Base-by-base conservation (phyloP, 257 asterid species). In the Rhazya stricta region DNA sequence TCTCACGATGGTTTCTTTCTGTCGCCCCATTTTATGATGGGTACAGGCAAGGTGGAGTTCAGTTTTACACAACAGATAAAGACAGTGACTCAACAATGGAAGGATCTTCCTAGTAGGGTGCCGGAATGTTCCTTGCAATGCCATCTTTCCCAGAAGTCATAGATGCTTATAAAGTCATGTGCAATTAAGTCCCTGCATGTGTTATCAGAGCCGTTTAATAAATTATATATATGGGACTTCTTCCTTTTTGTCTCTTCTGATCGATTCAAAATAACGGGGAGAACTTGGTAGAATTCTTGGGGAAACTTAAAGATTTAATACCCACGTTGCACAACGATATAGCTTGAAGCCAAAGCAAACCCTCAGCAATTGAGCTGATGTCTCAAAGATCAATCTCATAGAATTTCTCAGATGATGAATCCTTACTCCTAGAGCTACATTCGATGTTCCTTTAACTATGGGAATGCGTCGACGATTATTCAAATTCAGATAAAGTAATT, bases 41-140 rank as follows among this genome's bases (percentile, higher is more conserved):
- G 36, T 79, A 73, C 86, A 95, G 97, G 99, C 76, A 95, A 95
- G 82, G 98, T 97, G 99, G 98, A 75, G 96, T 95, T 77, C 91
- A 91, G 73, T 95, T 92, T 78, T 92, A 69, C 87, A 92, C 94
- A 7, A n/a, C 96, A 91, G 86, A 88, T 95, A 53, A 95, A 95
- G 86, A 92, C 98, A 0, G 93, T 92, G 79, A 92, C 99, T 68
- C 98, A 95, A 76, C 98, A 95, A 67, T 95, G 99, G 99, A 95
- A 91, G 87, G 96, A 89, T 84, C 79, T 87, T 36, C 85, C 92
- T 6, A 75, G 87, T 76, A n/a, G n/a, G 91, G 89, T 36, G 79
- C 90, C 75, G 93, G 94, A 46, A 86, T 86, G 69, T 94, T 97
- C 61, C 88, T 92, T 2, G 99, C 99, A 76, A 92, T 94, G 99